These are phyloP conservation scores for Leptographium wingfieldii DNA, from an alignment of 2,329 filamentous ascomycete genomes.

Conservation along the genomic window DNA sequence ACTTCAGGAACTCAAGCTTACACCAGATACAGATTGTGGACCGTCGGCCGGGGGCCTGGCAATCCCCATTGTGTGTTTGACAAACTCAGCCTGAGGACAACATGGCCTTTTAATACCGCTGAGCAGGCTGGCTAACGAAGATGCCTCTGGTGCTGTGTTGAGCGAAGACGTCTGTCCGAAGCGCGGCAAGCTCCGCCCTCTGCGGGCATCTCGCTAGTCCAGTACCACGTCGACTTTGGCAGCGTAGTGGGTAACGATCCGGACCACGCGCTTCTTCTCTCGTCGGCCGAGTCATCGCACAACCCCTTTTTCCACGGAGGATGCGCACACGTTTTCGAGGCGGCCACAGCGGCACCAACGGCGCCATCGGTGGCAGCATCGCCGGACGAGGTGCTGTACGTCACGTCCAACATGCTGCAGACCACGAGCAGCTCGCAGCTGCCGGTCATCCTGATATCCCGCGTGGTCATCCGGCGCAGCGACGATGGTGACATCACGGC, in stretches of 20 bases:
- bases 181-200: background rate
- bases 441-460: constrained; percentile 33
- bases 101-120: too few species aligned
- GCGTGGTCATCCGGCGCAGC: constrained; percentile 21
- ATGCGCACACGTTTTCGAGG: constrained; percentile 26
- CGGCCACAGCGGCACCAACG: background rate
- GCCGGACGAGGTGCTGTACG: constrained; percentile 27
- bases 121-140: background rate
- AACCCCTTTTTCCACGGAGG: constrained; percentile 34
- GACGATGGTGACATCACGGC: constrained; percentile 16
- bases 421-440: constrained; percentile 22
- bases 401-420: constrained; percentile 31
- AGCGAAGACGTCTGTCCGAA: background rate
- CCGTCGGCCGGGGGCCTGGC: constrained; percentile 2
- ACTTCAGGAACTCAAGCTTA: background rate
- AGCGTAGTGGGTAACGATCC: constrained; percentile 21
- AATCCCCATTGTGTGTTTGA: constrained; percentile 2
- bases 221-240: constrained; percentile 25
- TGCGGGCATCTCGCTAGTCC: constrained; percentile 19
- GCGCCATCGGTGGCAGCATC: background rate
- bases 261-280: constrained; percentile 27
- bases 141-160: background rate
- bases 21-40: constrained; percentile 1
- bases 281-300: constrained; percentile 24
- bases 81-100: too few species aligned